Base-by-base conservation (phyloP, 2,329 filamentous ascomycete genomes). In the Paecilomyces sp. region DNA sequence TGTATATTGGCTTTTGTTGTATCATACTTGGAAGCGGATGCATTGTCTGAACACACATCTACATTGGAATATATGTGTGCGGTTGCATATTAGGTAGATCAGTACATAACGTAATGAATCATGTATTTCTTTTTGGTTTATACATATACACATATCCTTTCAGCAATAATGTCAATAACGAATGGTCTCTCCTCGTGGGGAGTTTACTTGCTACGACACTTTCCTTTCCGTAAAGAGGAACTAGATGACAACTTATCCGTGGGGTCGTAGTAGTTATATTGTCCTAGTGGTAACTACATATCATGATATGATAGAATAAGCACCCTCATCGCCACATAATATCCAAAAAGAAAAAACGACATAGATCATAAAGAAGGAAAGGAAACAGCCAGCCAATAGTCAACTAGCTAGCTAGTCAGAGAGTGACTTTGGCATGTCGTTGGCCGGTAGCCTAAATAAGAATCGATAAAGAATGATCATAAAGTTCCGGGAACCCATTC, bases 31-130 rank as follows among this genome's bases (percentile, higher is more conserved):
- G 5, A 3, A 41, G 36, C 13, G 36, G 6, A 41, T 41, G 12
- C 6, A n/a, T 41, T 41, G 13, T n/a, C 2, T n/a, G 36, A 8
- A n/a, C 36, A n/a, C 15, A 36, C 36, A 3, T 41, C 4, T 15
- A 41, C 2, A 41, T 12, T 33, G 8, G 31, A 8, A 7, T n/a
- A 3, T 41, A 41, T 41, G 36, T 41, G 13, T 41, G n/a, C 22
- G 12, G 15, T 36, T 12, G 15, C n/a, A 41, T n/a, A 15, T n/a
- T 41, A 41, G 36, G n/a, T 41, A 41, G 36, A 15, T 3, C 6
- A 41, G 13, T n/a, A 58, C 56, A 58, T 25, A 57, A 25, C 24
- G 36, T 57, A 30, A 53, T 54, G 41, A 60, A 47, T 28, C 55
- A 34, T 34, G n/a, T 60, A 24, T 57, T 47, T 57, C 25, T 28